These are phyloP conservation scores for Raffaelea albimanens DNA, from an alignment of 2,329 filamentous ascomycete species.

Conservation along the genomic window DNA sequence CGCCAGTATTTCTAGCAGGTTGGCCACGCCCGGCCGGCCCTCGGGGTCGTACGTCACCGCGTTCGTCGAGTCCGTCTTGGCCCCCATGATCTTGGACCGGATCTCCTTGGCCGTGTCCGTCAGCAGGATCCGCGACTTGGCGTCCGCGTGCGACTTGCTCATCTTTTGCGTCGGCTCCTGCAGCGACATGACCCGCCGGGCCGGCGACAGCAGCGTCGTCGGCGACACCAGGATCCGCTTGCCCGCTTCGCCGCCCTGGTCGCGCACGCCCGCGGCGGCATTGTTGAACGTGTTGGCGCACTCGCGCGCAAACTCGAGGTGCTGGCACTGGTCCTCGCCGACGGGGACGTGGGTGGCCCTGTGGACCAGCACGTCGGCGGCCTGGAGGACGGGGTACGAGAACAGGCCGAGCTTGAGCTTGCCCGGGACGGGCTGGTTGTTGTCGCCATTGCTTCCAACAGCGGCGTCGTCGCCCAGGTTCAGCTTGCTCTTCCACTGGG, in stretches of 20 bases:
- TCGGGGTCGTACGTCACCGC: constrained; percentile 63
- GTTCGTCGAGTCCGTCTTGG: constrained; percentile 65
- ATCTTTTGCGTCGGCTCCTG: constrained; percentile 73
- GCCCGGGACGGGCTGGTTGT: constrained; percentile 50
- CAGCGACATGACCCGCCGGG: constrained; percentile 84
- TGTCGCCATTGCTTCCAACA: constrained; percentile 43
- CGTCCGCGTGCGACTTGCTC: constrained; percentile 76
- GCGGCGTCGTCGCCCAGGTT: constrained; percentile 49
- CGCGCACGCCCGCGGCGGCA: constrained; percentile 38
- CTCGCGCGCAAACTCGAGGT: constrained; percentile 85
- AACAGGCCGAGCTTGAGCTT: constrained; percentile 78
- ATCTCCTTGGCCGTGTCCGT: constrained; percentile 62
- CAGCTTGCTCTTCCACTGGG: constrained; percentile 94
- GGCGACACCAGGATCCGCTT: constrained; percentile 58
- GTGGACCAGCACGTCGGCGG: constrained; percentile 87
- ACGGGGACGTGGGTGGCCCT: constrained; percentile 89
- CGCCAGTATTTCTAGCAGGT: constrained; percentile 72
- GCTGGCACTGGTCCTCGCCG: constrained; percentile 89
- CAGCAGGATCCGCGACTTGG: constrained; percentile 70
- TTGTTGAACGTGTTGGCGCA: constrained; percentile 83
- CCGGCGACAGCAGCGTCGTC: constrained; percentile 60
- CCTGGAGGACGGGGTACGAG: constrained; percentile 91
- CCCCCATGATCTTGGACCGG: constrained; percentile 56
- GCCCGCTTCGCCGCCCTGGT: no score
- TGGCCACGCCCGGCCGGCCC: constrained; percentile 71